A percentile compares a stretch with the other conserved stretches of the same genome.
Conservation (phyloP, 2,329 filamentous ascomycete genomes). For the Neophaeococcomyces aloes region DNA sequence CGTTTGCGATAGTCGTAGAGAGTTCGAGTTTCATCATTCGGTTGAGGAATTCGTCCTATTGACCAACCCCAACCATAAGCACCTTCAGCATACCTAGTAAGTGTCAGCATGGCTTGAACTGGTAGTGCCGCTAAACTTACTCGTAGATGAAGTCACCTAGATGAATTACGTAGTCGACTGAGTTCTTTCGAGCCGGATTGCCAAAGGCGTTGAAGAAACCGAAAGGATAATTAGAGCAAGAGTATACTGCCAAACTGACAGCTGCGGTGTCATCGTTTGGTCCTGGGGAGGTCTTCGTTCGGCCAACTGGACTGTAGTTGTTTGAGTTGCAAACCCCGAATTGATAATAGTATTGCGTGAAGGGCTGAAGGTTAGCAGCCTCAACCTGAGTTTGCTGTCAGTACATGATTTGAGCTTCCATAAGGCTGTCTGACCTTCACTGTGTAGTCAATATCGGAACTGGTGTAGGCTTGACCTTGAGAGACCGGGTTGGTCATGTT, state of each 20-base stretch:
- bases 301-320: conserved; percentile 51
- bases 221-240: conserved; percentile 56
- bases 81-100: conserved; percentile 36
- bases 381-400: conserved; percentile 31
- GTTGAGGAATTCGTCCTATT: conserved; percentile 44
- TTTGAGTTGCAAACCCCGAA: conserved; percentile 57
- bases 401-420: conserved; percentile 34
- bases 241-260: conserved; percentile 58
- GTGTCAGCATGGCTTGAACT: conserved; percentile 21
- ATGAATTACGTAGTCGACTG: conserved; percentile 50
- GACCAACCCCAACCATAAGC: conserved; percentile 43
- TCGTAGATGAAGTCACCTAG: conserved; percentile 54
- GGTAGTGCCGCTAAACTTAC: background rate
- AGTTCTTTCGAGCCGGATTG: conserved; percentile 49
- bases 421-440: conserved; percentile 44
- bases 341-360: conserved; percentile 59
- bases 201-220: conserved; percentile 23
- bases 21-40: conserved; percentile 41
- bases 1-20: conserved; percentile 45
- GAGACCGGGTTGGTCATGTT: conserved; percentile 40
- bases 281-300: conserved; percentile 59
- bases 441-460: conserved; percentile 64
- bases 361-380: conserved; percentile 50
- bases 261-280: conserved; percentile 46
- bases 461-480: conserved; percentile 55